These are phyloP conservation scores for Stentor roeselii DNA, from an alignment of 73 alveolate species.

Conservation along the genomic window DNA sequence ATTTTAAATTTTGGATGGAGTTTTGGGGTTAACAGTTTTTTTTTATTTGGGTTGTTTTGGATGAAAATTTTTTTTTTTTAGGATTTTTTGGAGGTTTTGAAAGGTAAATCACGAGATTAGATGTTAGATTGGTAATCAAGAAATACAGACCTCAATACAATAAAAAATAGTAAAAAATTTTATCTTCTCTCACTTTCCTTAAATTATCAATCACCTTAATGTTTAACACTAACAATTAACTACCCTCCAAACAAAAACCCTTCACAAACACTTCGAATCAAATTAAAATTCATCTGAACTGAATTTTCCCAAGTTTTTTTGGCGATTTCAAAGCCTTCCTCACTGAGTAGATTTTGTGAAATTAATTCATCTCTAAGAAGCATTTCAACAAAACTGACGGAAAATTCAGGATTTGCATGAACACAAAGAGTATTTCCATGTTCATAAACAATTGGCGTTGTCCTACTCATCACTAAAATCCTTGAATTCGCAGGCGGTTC, in stretches of 20 bases:
- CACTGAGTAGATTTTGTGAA: neutral
- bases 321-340: neutral
- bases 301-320: conserved; percentile 15
- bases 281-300: neutral
- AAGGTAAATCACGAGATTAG: no score
- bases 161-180: conserved; percentile 8
- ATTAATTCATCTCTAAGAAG: neutral
- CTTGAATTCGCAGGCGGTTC: neutral
- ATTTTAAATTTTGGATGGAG: no score
- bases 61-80: no score
- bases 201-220: no score
- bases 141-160: no score
- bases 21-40: no score
- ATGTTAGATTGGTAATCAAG: no score
- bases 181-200: no score
- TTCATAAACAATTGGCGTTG: neutral
- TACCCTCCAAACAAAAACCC: conserved; percentile 1
- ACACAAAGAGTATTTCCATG: conserved; percentile 1
- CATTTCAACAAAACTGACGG: neutral
- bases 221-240: no score
- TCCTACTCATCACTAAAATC: neutral
- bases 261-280: conserved; percentile 6
- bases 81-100: no score
- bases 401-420: neutral
- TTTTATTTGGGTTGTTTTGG: no score